Percentiles rank a stretch among this genome's conserved stretches.
These are phyloP conservation scores for Aureobasidium sp. DNA, from an alignment of 2,329 filamentous ascomycete species.

Conservation along the genomic window DNA sequence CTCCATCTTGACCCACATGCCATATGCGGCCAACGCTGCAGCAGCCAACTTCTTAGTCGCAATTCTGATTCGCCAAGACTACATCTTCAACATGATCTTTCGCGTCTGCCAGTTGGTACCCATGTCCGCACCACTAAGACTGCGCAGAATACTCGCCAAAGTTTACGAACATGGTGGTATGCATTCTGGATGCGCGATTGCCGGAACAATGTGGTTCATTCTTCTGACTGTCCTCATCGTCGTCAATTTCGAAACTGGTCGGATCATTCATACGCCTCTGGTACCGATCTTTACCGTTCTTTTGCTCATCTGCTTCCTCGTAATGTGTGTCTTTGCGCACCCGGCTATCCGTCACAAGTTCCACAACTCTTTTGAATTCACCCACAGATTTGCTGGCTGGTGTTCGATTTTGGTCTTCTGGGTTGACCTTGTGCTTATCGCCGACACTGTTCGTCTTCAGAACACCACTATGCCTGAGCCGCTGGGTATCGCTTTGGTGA, in stretches of 20 bases:
- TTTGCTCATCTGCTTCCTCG: slow-evolving; percentile 50
- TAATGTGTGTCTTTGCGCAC: slow-evolving; percentile 57
- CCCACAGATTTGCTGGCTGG: slow-evolving; percentile 68
- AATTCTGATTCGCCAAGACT: slow-evolving; percentile 10
- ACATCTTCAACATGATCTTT: slow-evolving; percentile 15
- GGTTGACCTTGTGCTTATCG: slow-evolving; percentile 51
- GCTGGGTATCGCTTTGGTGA: slow-evolving; percentile 33
- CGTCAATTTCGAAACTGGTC: slow-evolving; percentile 19
- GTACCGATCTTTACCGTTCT: slow-evolving; percentile 48
- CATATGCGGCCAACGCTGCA: slow-evolving; percentile 16
- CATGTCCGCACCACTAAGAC: background rate
- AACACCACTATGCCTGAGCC: slow-evolving; percentile 19
- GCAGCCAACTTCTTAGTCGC: slow-evolving; percentile 13
- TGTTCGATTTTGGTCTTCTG: slow-evolving; percentile 58
- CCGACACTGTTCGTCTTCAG: slow-evolving; percentile 34
- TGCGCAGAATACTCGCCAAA: slow-evolving; percentile 2
- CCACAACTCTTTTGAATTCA: slow-evolving; percentile 64
- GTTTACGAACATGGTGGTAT: slow-evolving; percentile 34
- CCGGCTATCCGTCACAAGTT: slow-evolving; percentile 54
- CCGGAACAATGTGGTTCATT: slow-evolving; percentile 37
- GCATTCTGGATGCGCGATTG: slow-evolving; percentile 31
- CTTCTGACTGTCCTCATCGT: slow-evolving; percentile 31
- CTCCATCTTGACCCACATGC: slow-evolving; percentile 20
- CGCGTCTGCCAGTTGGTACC: background rate
- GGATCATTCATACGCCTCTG: slow-evolving; percentile 27